phyloP scores from a whole-genome alignment of 257 asterid genomes.

The Solanum corneliomulleri region DNA sequence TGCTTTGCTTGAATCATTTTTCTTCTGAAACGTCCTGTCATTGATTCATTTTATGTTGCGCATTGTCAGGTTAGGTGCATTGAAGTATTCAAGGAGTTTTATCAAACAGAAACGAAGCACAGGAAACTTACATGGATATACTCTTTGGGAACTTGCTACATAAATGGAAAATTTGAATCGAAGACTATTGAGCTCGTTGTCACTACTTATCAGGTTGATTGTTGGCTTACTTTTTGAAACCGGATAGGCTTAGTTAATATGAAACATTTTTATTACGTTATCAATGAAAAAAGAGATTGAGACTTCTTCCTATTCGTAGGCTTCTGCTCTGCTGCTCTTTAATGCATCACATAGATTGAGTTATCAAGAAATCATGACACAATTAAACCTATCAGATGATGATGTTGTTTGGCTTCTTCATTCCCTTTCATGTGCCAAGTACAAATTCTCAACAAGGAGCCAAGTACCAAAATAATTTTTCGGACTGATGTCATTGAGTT shows the following conservation, averaged over 20 bases:
- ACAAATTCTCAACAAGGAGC: constrained; percentile 88
- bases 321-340: constrained; percentile 75
- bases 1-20: neutral
- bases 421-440: constrained; percentile 96
- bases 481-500: constrained; percentile 76
- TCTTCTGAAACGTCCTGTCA: neutral
- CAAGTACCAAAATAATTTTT: constrained; percentile 68
- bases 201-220: constrained; percentile 82
- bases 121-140: constrained; percentile 89
- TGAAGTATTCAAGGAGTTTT: constrained; percentile 91
- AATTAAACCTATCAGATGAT: constrained; percentile 78
- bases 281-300: neutral
- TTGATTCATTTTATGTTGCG: neutral
- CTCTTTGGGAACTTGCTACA: constrained; percentile 91
- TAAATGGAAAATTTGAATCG: constrained; percentile 81
- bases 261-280: neutral
- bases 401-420: constrained; percentile 89
- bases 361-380: constrained; percentile 80
- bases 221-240: neutral
- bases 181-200: constrained; percentile 83
- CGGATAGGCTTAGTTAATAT: neutral
- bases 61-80: constrained; percentile 70
- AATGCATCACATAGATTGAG: constrained; percentile 78
- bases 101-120: constrained; percentile 94
- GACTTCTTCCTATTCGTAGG: constrained; percentile 27